Evolutionary conservation across 192 early-diverging fungal genomes (phyloP), one percentile per base, ranked within the genome.

Genomic region (Chytriomyces hyalinus): DNA sequence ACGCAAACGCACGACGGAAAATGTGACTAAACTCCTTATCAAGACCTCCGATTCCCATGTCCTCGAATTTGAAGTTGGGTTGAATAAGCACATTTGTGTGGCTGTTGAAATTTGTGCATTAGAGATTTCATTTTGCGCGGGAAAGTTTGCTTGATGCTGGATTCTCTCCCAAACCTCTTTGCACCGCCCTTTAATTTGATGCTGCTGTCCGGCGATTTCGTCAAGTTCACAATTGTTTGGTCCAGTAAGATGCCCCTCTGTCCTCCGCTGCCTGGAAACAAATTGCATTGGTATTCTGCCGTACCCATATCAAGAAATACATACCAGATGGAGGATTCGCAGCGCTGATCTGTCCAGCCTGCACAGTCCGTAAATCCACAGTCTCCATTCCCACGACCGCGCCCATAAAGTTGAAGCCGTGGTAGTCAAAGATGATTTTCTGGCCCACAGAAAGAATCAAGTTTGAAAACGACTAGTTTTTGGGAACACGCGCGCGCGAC

Each of bases 21-120:
- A 99, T 99, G 59, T 88, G 91, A 79, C 89, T 92, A 68, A 99
- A 97, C 79, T 99, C 97, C 11, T 88, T 81, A 81, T 98, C 96
- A 65, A 99, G 87, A 65, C 97, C 97, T 83, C 97, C 97, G 82
- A 99, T 98, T 46, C 97, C 97, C 82, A 99, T 86, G 73, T 98
- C 95, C 80, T 96, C 96, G 84, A 98, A 97, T 70, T 95, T 95
- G 85, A 98, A 98, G 77, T 97, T 88, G 5, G 97, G 94, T 81
- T 96, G 91, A 65, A 98, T 92, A 65, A 99, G 83, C 4, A 90
- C 87, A 61, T 91, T 61, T 9, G 71, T 45, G 71, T 73, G 71
- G 61, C 59, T 71, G 28, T 36, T 46, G 7, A 77, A 46, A 17
- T n/a, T n/a, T 24, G 26, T 8, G 36, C 24, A 49, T 64, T n/a